Evolutionary conservation across 306 rosid species (phyloP).

Genomic region (Lagenaria siceraria): DNA sequence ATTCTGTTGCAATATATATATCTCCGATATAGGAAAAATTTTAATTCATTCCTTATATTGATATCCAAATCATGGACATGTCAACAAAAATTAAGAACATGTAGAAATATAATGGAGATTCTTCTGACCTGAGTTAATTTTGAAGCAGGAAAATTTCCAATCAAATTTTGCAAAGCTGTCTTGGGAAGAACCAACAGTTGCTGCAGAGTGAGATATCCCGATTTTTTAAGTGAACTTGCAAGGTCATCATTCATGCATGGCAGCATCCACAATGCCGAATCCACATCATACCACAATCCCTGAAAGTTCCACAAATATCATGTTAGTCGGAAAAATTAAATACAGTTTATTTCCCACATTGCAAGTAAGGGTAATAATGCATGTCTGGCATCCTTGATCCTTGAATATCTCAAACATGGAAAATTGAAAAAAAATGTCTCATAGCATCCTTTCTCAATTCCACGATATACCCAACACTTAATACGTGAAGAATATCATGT

Average conservation of each 20-base stretch:
- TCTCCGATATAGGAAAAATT: not conserved
- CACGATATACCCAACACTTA: not conserved
- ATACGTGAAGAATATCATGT: not conserved
- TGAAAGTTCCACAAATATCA: slow-evolving; percentile 21
- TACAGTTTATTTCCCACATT: not conserved
- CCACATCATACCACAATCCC: slow-evolving; percentile 85
- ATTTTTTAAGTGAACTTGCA: slow-evolving; percentile 33
- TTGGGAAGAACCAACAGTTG: slow-evolving; percentile 60
- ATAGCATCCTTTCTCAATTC: not conserved
- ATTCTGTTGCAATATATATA: too few relatives aligned
- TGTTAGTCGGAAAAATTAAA: not conserved
- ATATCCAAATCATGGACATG: not conserved
- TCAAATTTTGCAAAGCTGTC: slow-evolving; percentile 43
- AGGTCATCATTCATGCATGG: slow-evolving; percentile 75
- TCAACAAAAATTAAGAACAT: too few relatives aligned
- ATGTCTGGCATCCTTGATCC: not conserved
- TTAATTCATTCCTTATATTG: too few relatives aligned
- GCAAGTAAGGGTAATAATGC: not conserved
- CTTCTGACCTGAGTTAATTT: slow-evolving; percentile 53
- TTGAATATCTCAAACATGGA: not conserved
- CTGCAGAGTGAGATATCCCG: slow-evolving; percentile 41
- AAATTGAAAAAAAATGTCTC: not conserved
- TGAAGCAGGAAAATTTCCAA: slow-evolving; percentile 65
- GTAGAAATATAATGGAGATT: not conserved
- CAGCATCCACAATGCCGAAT: slow-evolving; percentile 81